phyloP scores from a whole-genome alignment of 1,139 yeast species.

The Suhomyces bribrorum region DNA sequence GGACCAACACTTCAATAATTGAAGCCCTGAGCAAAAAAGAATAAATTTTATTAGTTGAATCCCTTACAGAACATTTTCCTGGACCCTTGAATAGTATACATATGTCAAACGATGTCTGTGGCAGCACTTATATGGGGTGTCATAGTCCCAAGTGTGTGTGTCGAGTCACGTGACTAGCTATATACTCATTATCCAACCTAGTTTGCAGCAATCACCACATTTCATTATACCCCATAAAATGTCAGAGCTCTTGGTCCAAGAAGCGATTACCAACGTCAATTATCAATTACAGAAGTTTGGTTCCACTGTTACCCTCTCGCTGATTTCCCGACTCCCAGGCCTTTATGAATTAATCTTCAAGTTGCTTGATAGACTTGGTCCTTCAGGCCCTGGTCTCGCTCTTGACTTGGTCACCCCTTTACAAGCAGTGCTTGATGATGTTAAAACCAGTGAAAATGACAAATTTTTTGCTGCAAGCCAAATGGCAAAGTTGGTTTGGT shows the following conservation, averaged over 20 bases:
- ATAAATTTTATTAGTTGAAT: too few species aligned
- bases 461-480: not conserved
- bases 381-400: not conserved
- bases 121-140: not conserved
- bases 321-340: not conserved
- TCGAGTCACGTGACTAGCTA: too few species aligned
- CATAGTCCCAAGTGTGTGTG: not conserved
- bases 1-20: too few species aligned
- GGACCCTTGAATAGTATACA: too few species aligned
- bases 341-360: not conserved
- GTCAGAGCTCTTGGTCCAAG: not conserved
- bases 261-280: not conserved
- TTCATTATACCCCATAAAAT: not conserved
- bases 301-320: not conserved
- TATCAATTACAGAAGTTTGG: not conserved
- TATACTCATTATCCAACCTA: not conserved
- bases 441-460: not conserved
- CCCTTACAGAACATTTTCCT: too few species aligned
- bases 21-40: too few species aligned
- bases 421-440: not conserved
- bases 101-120: too few species aligned
- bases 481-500: not conserved
- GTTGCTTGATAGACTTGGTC: not conserved
- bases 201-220: not conserved
- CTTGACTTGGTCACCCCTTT: not conserved